Percentiles rank a stretch among this genome's conserved stretches.
Conservation (phyloP, 2,329 filamentous ascomycete species). For the Colletotrichum orbiculare region DNA sequence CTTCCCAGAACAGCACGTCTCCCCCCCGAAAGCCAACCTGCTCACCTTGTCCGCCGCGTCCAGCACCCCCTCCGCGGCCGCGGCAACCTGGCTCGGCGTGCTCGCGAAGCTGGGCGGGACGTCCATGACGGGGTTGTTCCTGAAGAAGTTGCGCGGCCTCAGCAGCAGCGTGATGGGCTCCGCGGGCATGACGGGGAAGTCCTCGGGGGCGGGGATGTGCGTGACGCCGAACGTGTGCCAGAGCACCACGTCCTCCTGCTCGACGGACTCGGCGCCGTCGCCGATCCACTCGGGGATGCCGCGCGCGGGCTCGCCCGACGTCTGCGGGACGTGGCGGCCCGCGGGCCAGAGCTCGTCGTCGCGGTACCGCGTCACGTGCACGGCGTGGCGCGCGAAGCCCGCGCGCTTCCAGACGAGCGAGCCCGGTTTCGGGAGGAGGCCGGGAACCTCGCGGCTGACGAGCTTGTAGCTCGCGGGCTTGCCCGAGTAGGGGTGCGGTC, state of each 20-base stretch:
- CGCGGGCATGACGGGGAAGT: slow-evolving; percentile 92
- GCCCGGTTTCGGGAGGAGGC: slow-evolving; percentile 81
- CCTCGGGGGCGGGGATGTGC: slow-evolving; percentile 89
- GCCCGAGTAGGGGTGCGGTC: slow-evolving; percentile 85
- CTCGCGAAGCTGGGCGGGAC: slow-evolving; percentile 80
- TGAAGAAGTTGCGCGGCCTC: slow-evolving; percentile 85
- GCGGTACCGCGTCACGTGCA: slow-evolving; percentile 88
- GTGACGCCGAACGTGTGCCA: slow-evolving; percentile 96
- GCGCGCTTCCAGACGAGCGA: slow-evolving; percentile 90
- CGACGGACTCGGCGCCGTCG: slow-evolving; percentile 73
- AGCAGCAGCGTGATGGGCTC: slow-evolving; percentile 86
- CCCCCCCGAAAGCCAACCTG: slow-evolving; percentile 45
- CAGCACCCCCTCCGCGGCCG: slow-evolving; percentile 55
- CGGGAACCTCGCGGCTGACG: slow-evolving; percentile 85
- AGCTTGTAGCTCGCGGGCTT: slow-evolving; percentile 91
- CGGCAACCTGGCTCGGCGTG: slow-evolving; percentile 75
- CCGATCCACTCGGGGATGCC: slow-evolving; percentile 84
- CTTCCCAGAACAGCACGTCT: slow-evolving; percentile 27
- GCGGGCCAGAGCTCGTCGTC: slow-evolving; percentile 88
- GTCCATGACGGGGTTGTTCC: slow-evolving; percentile 81
- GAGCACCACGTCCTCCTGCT: slow-evolving; percentile 86
- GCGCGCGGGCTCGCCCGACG: slow-evolving; percentile 79
- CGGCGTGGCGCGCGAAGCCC: slow-evolving; percentile 85
- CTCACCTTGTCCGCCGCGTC: slow-evolving; percentile 62
- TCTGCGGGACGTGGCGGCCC: slow-evolving; percentile 88